Conservation (phyloP, 1,139 yeast species). For the Starmera stellimalicola region DNA sequence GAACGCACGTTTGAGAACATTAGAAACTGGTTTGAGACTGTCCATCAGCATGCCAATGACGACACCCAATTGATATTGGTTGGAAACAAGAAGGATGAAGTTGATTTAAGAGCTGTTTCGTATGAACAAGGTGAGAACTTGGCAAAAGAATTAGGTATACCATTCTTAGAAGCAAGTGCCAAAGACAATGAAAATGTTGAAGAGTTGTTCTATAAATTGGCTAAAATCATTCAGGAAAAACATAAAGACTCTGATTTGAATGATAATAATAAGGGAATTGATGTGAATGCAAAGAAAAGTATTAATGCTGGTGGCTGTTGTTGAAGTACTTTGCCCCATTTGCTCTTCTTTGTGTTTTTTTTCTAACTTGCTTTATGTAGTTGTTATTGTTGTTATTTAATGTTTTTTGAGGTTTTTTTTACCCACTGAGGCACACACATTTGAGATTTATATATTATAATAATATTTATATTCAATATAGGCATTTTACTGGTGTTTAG, state of each 20-base stretch:
- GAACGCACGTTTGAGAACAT: slow-evolving; percentile 79
- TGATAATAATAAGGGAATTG: slow-evolving; percentile 24
- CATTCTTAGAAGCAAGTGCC: slow-evolving; percentile 93
- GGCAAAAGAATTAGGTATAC: slow-evolving; percentile 82
- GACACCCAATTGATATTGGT: slow-evolving; percentile 91
- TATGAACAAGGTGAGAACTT: slow-evolving; percentile 83
- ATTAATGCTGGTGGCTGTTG: slow-evolving; percentile 12
- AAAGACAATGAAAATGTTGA: slow-evolving; percentile 90
- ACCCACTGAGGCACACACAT: too few relatives aligned
- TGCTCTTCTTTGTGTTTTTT: background rate
- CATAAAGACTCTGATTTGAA: slow-evolving; percentile 31
- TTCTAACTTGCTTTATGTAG: background rate
- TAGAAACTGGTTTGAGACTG: slow-evolving; percentile 91
- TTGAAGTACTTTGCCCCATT: slow-evolving; percentile 2
- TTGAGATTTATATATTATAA: too few relatives aligned
- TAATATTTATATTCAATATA: too few relatives aligned
- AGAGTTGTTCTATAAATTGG: slow-evolving; percentile 82
- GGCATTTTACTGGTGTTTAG: too few relatives aligned
- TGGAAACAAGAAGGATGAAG: slow-evolving; percentile 90
- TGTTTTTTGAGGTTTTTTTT: too few relatives aligned
- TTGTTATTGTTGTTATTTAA: background rate
- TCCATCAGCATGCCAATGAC: slow-evolving; percentile 91
- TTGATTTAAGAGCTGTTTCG: slow-evolving; percentile 66
- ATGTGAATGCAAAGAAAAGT: slow-evolving; percentile 10
- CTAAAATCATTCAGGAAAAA: slow-evolving; percentile 80